These are phyloP conservation scores for Alliaria petiolata DNA, from an alignment of 345 rosid species.

Conservation along the genomic window DNA sequence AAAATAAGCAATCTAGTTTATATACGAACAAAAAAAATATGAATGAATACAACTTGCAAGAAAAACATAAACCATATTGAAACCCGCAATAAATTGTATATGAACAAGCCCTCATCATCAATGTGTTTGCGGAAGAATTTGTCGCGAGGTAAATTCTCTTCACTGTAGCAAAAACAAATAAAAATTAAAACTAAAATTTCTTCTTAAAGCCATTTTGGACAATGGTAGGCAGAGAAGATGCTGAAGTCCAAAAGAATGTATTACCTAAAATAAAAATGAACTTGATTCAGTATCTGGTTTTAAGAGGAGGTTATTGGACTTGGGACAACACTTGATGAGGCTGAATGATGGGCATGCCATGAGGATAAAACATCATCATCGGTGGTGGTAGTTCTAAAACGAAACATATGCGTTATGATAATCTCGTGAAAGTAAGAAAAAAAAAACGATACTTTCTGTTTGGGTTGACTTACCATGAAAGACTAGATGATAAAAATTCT, in stretches of 20 bases:
- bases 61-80: slow-evolving; percentile 44
- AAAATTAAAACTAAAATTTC: background rate
- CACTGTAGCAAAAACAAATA: slow-evolving; percentile 38
- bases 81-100: slow-evolving; percentile 56
- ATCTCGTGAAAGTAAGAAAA: background rate
- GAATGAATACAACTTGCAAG: background rate
- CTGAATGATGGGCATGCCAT: too few species aligned
- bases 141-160: slow-evolving; percentile 57
- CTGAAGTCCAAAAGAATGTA: too few species aligned
- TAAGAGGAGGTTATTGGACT: too few species aligned
- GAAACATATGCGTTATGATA: background rate
- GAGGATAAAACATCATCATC: background rate
- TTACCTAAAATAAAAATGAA: too few species aligned
- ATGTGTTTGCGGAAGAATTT: slow-evolving; percentile 56
- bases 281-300: too few species aligned
- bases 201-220: too few species aligned
- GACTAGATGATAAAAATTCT: background rate
- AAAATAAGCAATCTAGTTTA: background rate
- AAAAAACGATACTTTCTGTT: too few species aligned
- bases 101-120: slow-evolving; percentile 82
- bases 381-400: background rate
- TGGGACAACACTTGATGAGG: too few species aligned
- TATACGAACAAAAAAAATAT: background rate
- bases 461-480: background rate
- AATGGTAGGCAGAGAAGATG: too few species aligned